A percentile compares a stretch with the other conserved stretches of the same genome.
These are phyloP conservation scores for Penicillium flavigenum DNA, from an alignment of 495 filamentous ascomycete genomes.

Conservation along the genomic window DNA sequence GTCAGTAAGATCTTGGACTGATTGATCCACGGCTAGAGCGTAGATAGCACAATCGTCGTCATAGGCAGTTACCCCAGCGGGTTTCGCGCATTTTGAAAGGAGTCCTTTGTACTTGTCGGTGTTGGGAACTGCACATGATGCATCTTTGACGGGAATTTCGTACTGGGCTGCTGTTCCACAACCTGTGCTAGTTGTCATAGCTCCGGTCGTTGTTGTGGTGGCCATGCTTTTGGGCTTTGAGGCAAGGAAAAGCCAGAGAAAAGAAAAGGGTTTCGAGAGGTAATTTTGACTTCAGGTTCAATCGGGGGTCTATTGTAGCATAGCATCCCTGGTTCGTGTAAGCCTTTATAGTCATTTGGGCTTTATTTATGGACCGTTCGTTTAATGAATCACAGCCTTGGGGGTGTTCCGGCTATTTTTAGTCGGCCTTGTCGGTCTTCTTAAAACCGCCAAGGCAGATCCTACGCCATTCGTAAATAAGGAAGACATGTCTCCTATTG, in stretches of 20 bases:
- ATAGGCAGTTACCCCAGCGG: constrained; percentile 13
- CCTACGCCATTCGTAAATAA: not conserved
- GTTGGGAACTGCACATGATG: constrained; percentile 22
- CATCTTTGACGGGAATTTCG: constrained; percentile 23
- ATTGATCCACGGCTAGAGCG: constrained; percentile 19
- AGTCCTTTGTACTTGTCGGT: constrained; percentile 13
- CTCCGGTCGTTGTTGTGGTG: constrained; percentile 8
- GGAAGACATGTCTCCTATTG: not conserved
- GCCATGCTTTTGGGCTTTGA: not conserved
- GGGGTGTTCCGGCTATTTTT: not conserved
- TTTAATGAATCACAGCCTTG: not conserved
- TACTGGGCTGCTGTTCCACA: constrained; percentile 18
- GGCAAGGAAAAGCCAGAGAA: not conserved
- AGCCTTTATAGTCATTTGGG: not conserved
- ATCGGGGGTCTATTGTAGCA: not conserved
- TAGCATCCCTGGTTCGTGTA: not conserved
- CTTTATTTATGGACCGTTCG: not conserved
- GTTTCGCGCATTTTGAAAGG: constrained; percentile 15
- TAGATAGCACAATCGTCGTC: constrained; percentile 15
- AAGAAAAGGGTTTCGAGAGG: not conserved
- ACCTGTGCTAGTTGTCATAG: constrained; percentile 5
- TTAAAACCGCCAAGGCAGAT: not conserved
- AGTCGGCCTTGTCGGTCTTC: constrained; percentile 1
- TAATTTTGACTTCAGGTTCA: not conserved
- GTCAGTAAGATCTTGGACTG: constrained; percentile 25